Evolutionary conservation across 2,329 filamentous ascomycete species (phyloP), one percentile per base, ranked within the genome.

Genomic region (Colletotrichum echinochloae): DNA sequence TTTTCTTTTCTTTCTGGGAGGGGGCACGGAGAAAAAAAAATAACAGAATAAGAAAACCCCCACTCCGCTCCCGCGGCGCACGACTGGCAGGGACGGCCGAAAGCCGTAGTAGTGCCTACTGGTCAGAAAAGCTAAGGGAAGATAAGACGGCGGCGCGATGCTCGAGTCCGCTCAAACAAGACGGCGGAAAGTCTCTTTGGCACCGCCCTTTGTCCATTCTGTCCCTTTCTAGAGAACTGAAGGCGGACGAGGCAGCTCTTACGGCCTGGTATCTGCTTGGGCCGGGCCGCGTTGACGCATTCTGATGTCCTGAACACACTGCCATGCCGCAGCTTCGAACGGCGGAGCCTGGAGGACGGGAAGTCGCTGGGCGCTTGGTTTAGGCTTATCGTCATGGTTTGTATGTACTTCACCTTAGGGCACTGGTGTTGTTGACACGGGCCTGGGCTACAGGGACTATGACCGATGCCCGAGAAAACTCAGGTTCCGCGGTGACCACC

Each of bases 111-210:
- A 44, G 30, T 56, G 51, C 51, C 57, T 5, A 41, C 49, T 37
- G 11, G 12, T 39, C 11, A 44, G 8, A 44, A 44, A 20, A 44
- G 39, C 63, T 61, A 67, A 70, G 57, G 65, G 59, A 57, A 57
- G 26, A 59, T 67, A 64, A 67, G 67, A 70, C 67, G 51, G 44
- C 67, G 57, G 67, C 64, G 67, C 46, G 16, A 37, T 56, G 41
- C 46, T 60, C n/a, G 33, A 54, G 41, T 48, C 30, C 35, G 57
- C 57, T 18, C n/a, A 28, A 33, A 54, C 52, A 20, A 11, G 57
- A 59, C 26, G 44, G 41, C 20, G 51, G 18, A 35, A 57, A 57
- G 44, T 59, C 46, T 51, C 44, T 41, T 23, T 11, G 20, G 59
- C 49, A 41, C 37, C 5, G 14, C 28, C 20, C 60, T 69, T 67